Evolutionary conservation across 345 rosid species (phyloP).

Genomic region (Aquilaria malaccensis): DNA sequence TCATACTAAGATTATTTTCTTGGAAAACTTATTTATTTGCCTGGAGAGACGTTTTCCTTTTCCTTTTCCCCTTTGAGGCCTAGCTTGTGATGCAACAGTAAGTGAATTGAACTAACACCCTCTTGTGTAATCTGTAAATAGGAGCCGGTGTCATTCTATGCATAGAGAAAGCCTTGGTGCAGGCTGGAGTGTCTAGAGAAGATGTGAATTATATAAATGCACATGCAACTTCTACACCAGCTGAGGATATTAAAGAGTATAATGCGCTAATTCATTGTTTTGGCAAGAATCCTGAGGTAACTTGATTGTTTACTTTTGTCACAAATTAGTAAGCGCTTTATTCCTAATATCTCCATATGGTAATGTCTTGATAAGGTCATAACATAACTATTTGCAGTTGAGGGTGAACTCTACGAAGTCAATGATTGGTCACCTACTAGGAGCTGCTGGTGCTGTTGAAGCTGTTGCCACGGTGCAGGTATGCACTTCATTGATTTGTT

Average conservation of each 20-base stretch:
- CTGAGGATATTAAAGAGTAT: slow-evolving; percentile 84
- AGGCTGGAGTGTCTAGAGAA: slow-evolving; percentile 62
- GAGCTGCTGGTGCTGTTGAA: slow-evolving; percentile 96
- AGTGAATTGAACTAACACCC: too few relatives aligned
- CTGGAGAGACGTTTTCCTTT: too few relatives aligned
- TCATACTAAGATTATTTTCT: too few relatives aligned
- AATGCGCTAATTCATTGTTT: slow-evolving; percentile 72
- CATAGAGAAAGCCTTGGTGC: slow-evolving; percentile 78
- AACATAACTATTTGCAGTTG: slow-evolving; percentile 35
- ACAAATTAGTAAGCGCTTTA: too few relatives aligned
- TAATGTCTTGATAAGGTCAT: slow-evolving; percentile 14
- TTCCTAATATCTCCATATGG: slow-evolving; percentile 1
- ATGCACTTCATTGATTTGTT: slow-evolving; percentile 2
- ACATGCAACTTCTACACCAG: slow-evolving; percentile 88
- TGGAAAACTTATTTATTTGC: too few relatives aligned
- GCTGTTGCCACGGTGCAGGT: slow-evolving; percentile 89
- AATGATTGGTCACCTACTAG: slow-evolving; percentile 89
- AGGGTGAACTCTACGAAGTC: slow-evolving; percentile 88
- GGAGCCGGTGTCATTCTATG: slow-evolving; percentile 77
- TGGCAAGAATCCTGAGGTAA: slow-evolving; percentile 73
- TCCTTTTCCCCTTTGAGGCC: too few relatives aligned
- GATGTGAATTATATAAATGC: slow-evolving; percentile 84
- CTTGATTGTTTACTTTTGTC: slow-evolving; percentile 4
- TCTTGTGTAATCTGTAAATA: slow-evolving; percentile 17
- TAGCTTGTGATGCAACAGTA: too few relatives aligned